These are phyloP conservation scores for Coniochaeta pulveracea DNA, from an alignment of 2,329 filamentous ascomycete species.

Conservation along the genomic window DNA sequence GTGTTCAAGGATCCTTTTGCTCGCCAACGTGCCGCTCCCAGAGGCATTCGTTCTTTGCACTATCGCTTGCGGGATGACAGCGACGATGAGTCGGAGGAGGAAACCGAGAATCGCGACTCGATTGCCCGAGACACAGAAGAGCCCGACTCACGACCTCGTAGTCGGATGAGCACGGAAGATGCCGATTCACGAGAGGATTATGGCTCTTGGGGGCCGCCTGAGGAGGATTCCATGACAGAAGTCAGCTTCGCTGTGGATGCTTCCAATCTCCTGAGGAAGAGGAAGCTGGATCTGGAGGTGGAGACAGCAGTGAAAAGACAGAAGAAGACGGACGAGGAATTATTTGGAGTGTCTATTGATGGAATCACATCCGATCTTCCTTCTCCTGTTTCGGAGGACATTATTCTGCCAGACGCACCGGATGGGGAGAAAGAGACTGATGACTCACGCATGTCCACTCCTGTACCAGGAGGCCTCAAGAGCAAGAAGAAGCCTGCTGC, in stretches of 20 bases:
- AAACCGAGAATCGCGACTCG: constrained; percentile 48
- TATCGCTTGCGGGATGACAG: constrained; percentile 66
- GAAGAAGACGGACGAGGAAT: constrained; percentile 69
- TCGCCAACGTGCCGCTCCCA: constrained; percentile 46
- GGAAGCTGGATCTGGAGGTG: constrained; percentile 61
- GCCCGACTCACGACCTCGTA: constrained; percentile 69
- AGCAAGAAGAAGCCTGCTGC: constrained; percentile 49
- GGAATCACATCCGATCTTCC: constrained; percentile 39
- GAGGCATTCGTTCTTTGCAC: constrained; percentile 66
- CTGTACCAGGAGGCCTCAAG: constrained; percentile 28
- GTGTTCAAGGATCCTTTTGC: constrained; percentile 59
- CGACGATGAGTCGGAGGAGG: constrained; percentile 84
- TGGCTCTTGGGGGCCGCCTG: constrained; percentile 32
- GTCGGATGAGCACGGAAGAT: constrained; percentile 57
- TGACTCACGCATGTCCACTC: constrained; percentile 34
- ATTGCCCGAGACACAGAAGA: constrained; percentile 72
- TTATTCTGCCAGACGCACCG: constrained; percentile 33
- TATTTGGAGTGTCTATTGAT: constrained; percentile 55
- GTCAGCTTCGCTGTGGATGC: constrained; percentile 56
- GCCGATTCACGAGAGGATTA: constrained; percentile 39
- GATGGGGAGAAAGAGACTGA: constrained; percentile 32
- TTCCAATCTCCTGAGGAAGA: constrained; percentile 46
- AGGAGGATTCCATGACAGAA: constrained; percentile 61
- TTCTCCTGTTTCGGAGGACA: constrained; percentile 36
- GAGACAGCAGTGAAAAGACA: constrained; percentile 64